Percentiles rank a stretch among this genome's conserved stretches.
Evolutionary conservation across 495 filamentous ascomycete genomes (phyloP).

Genomic region (Tuber indicum): DNA sequence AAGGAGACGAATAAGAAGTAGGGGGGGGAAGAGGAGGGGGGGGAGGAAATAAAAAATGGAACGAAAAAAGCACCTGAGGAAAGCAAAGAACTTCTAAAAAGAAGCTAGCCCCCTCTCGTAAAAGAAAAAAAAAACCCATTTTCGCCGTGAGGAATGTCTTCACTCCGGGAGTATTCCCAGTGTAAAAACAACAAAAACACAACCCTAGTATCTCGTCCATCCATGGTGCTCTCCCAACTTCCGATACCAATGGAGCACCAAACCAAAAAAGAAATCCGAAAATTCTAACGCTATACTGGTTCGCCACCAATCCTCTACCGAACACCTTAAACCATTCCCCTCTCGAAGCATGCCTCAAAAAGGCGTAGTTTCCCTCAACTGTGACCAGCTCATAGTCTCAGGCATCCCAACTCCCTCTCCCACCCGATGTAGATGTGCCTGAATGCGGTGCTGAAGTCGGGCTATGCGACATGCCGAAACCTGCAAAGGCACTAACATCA

Average conservation of each 20-base stretch:
- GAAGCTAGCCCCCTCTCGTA: not conserved
- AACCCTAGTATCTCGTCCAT: not conserved
- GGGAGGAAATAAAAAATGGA: not conserved
- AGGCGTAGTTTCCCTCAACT: not conserved
- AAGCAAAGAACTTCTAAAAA: not conserved
- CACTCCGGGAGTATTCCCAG: not conserved
- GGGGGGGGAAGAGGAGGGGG: not conserved
- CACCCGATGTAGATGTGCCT: slow-evolving; percentile 22
- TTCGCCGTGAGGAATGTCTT: not conserved
- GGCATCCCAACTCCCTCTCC: not conserved
- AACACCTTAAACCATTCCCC: slow-evolving; percentile 11
- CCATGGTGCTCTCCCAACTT: not conserved
- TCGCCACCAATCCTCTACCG: slow-evolving; percentile 15
- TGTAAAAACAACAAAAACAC: not conserved
- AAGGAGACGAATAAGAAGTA: not conserved
- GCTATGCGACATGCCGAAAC: slow-evolving; percentile 20
- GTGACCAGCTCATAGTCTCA: not conserved
- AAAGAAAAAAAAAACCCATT: not conserved
- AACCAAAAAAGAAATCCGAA: not conserved
- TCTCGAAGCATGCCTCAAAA: not conserved
- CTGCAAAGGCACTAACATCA: slow-evolving; percentile 21
- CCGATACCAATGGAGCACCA: not conserved
- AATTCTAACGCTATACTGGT: slow-evolving; percentile 34
- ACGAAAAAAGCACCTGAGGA: not conserved
- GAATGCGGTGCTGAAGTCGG: slow-evolving; percentile 24